Base-by-base conservation (phyloP, 306 rosid species). In the Fragaria ananassa region DNA sequence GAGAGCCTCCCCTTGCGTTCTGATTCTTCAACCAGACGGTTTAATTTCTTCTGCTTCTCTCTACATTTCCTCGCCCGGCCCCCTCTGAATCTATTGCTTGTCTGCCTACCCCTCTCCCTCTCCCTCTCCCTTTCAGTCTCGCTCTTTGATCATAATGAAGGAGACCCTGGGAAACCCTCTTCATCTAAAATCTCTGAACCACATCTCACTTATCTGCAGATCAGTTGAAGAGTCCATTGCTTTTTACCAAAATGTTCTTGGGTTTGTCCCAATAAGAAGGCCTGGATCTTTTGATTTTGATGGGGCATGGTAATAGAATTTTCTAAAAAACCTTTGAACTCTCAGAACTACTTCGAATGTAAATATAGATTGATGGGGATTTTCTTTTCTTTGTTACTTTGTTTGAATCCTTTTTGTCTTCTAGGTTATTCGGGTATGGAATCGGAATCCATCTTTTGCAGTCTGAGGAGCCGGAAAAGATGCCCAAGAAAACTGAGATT, bases 361-460 rank as follows among this genome's bases (percentile, higher is more conserved):
- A 15, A 5, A 9, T 71, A 41, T 71, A 41, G 37, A 10, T 72
- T 23, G 1, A 2, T 73, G 39, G 37, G 37, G 21, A 53, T 41
- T 46, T 9, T 3, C 61, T 58, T 1, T 45, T 25, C 13, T 68
- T 4, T 37, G 71, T 49, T 6, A 53, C 17, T 37, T 29, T 8
- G n/a, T 27, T 10, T 29, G 0, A 35, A 6, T 50, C 77, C 8
- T 44, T 18, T 60, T 68, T 66, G 18, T 21, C 63, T 41, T 27
- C 10, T 76, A 95, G 97, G 98, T 74, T 95, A 67, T 95, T 89
- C 68, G 97, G 96, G 4, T 86, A 53, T 68, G 98, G 98, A 17
- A 92, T 95, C 74, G 98, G 98, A 82, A 84, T 95, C 18, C 98
- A 95, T 84, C 79, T 95, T 71, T 76, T 95, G 74, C 96, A 85